Base-by-base conservation (phyloP, 2,329 filamentous ascomycete species). In the Ophiostoma sp. region DNA sequence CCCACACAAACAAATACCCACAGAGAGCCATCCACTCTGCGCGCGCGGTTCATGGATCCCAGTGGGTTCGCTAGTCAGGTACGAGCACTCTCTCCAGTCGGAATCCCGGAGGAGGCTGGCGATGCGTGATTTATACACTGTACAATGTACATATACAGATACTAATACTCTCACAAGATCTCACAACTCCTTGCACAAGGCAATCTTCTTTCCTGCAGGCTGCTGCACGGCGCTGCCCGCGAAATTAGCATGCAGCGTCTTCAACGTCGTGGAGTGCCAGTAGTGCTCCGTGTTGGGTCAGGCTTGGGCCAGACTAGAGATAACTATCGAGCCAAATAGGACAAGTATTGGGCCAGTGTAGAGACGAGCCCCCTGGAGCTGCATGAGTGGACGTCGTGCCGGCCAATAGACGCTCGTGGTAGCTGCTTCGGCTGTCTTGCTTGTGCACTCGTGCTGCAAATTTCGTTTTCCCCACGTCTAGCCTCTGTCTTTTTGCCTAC, bases 161-260 rank as follows among this genome's bases (percentile, higher is more conserved):
- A n/a, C 17, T 5, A 52, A 52, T 13, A 41, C 44, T 17, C 44
- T 48, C 17, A 39, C 36, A 48, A 48, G 4, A 48, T 48, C 44
- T 48, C 44, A 48, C 41, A 44, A 44, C 57, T 62, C 65, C 48
- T 36, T 67, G 68, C 64, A 66, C 35, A 39, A 36, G n/a, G 36
- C 15, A 52, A 36, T 54, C 31, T 35, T 57, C 27, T 54, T 69
- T 64, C 33, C 70, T 71, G 70, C 70, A 69, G 23, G 70, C 67
- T 44, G 64, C 60, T 71, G 70, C 70, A 68, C 62, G 60, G 35
- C 20, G 52, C 54, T 33, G 65, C 33, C 65, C 54, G 41, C 69
- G 68, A 68, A 71, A 71, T 71, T 71, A 71, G 65, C 64, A 67
- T 69, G 65, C 68, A 69, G 69, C 67, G 36, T 23, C 52, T 33